Base-by-base conservation (phyloP, 208 protist species). In the Acanthamoeba lenticulata region DNA sequence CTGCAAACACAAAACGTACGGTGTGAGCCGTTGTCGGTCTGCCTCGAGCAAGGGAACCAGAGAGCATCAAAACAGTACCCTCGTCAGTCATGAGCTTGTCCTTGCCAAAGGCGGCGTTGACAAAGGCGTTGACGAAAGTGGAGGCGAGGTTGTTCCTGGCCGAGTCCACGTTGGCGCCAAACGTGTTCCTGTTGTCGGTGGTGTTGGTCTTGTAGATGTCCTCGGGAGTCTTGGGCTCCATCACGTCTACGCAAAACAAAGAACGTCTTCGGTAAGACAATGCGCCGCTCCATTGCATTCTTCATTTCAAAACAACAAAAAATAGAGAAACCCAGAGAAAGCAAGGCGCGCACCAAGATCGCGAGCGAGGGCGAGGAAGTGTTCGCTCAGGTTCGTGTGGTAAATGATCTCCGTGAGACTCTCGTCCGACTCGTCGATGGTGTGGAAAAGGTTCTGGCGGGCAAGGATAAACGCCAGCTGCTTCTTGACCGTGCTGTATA, bases 141-240 rank as follows among this genome's bases (percentile, higher is more conserved):
- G 97, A 97, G 27, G 99, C 98, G n/a, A 99, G 97, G 96, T 99
- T 99, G 89, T 98, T 96, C 67, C 96, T 96, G 47, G 98, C 97
- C 44, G 98, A 98, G 69, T 98, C 88, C 19, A 96, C 45, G 40
- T 38, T 65, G 60, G 83, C 44, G 49, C 19, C 60, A 93, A 94
- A 45, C 40, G 32, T 77, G 47, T 32, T 49, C 1, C 67, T 96
- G 85, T 90, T 92, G 55, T 95, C 96, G 44, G 96, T 96, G n/a
- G 98, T 91, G 72, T 98, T 96, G 34, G 96, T 97, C 97, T 99
- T 99, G 96, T 99, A 99, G 40, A 99, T 98, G 74, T 99, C 99
- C 79, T 99, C 99, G 9, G 99, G 98, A 4, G 97, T 96, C 97
- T 99, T 99, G 24, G 99, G 98, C 21, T 99, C 98, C 94, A 99